Percentiles rank a stretch among this genome's conserved stretches.
These are phyloP conservation scores for Mortierella sp. DNA, from an alignment of 371 early-diverging fungal genomes.

Conservation along the genomic window DNA sequence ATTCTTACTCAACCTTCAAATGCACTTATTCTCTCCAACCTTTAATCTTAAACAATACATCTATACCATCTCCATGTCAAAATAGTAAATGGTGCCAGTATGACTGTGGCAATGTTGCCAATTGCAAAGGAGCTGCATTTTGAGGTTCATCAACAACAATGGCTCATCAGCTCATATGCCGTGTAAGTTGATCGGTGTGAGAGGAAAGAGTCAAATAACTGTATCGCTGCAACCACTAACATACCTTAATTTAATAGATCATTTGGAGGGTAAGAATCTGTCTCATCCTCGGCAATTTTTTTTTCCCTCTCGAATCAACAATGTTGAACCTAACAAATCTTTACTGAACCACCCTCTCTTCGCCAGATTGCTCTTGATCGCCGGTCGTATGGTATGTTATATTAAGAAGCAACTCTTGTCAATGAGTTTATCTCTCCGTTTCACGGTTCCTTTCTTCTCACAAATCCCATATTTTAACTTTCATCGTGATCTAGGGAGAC, in stretches of 20 bases:
- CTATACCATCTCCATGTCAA: neutral
- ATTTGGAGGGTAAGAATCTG: slow-evolving; percentile 42
- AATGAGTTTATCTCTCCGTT: no score
- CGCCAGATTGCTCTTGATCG: slow-evolving; percentile 44
- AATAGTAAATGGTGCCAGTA: slow-evolving; percentile 50
- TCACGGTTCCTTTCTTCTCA: neutral
- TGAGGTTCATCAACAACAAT: slow-evolving; percentile 49
- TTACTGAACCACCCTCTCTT: no score
- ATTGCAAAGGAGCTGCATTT: slow-evolving; percentile 49
- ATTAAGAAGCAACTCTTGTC: no score
- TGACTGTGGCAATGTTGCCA: slow-evolving; percentile 54
- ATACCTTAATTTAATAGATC: slow-evolving; percentile 14
- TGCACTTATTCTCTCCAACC: neutral
- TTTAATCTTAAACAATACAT: neutral
- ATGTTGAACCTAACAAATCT: no score
- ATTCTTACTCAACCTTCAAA: neutral
- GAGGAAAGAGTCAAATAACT: no score
- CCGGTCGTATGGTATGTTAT: slow-evolving; percentile 47
- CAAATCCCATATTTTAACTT: neutral
- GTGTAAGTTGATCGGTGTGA: slow-evolving; percentile 29
- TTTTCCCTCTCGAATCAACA: neutral
- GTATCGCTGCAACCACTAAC: no score
- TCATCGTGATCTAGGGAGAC: slow-evolving; percentile 28
- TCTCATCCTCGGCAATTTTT: neutral
- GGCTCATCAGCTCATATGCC: slow-evolving; percentile 55